phyloP scores from a whole-genome alignment of 306 rosid species.

The Trifolium repens region DNA sequence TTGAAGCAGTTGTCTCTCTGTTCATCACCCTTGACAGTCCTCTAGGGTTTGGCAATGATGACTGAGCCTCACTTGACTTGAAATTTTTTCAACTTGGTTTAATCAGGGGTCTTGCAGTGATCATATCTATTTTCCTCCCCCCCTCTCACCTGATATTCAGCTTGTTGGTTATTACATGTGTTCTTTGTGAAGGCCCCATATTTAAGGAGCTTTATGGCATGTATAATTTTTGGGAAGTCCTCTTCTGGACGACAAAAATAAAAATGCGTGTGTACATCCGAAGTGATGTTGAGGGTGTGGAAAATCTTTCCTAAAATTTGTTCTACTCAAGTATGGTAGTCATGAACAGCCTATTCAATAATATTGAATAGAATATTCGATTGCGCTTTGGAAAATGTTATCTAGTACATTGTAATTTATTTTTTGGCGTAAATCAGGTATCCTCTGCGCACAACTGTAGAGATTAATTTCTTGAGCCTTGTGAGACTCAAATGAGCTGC shows the following conservation, averaged over 20 bases:
- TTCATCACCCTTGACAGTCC: background rate
- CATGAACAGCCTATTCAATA: background rate
- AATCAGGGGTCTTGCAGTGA: background rate
- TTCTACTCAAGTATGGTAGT: no score
- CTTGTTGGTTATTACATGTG: background rate
- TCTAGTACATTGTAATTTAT: no score
- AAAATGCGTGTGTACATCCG: no score
- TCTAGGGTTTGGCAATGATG: slow-evolving; percentile 7
- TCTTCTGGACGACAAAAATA: background rate
- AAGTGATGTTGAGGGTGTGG: no score
- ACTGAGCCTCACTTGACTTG: slow-evolving; percentile 4
- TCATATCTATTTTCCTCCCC: background rate
- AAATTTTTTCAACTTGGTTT: slow-evolving; percentile 17
- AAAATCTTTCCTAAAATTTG: no score
- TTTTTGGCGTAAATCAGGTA: no score
- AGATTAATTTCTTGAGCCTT: no score
- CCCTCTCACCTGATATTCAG: background rate
- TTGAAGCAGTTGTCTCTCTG: background rate
- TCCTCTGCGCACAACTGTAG: no score
- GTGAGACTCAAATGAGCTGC: no score
- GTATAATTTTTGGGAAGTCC: background rate
- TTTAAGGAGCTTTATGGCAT: background rate
- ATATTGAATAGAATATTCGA: no score
- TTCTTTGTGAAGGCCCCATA: background rate
- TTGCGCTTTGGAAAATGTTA: no score